Percentiles rank a stretch among this genome's conserved stretches.
Evolutionary conservation across 345 rosid species (phyloP).

Genomic region (Barbarea vulgaris): DNA sequence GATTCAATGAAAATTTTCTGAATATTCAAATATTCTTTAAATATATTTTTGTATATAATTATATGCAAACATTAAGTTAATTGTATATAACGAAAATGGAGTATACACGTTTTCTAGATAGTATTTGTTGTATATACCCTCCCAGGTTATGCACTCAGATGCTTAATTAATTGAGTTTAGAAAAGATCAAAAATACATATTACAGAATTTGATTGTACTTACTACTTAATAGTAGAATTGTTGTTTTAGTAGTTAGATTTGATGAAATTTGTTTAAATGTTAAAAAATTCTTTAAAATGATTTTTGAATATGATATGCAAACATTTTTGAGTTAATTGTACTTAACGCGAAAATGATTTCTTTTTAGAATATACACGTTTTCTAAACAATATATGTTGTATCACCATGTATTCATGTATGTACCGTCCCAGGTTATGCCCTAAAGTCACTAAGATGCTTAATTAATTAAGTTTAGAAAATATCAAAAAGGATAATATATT

Average conservation of each 20-base stretch:
- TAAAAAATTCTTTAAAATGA: background rate
- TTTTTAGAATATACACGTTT: background rate
- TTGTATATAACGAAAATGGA: background rate
- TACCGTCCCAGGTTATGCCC: slow-evolving; percentile 7
- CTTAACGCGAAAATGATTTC: background rate
- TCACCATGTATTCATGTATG: no score
- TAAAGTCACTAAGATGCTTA: background rate
- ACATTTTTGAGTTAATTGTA: background rate
- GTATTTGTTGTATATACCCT: background rate
- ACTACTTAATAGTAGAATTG: background rate
- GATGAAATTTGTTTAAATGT: background rate
- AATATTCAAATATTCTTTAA: background rate
- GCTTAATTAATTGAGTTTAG: background rate
- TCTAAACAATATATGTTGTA: background rate
- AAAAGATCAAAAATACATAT: background rate
- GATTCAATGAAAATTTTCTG: background rate
- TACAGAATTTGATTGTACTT: background rate
- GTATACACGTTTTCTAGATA: background rate
- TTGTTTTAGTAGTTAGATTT: background rate
- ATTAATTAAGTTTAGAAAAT: background rate
- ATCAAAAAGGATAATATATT: background rate
- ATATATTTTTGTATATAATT: background rate
- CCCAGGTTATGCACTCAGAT: background rate
- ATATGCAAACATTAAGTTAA: background rate
- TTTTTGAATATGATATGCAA: background rate